These are phyloP conservation scores for Mycena amicta DNA, from an alignment of 768 basidiomycete species.

Conservation along the genomic window DNA sequence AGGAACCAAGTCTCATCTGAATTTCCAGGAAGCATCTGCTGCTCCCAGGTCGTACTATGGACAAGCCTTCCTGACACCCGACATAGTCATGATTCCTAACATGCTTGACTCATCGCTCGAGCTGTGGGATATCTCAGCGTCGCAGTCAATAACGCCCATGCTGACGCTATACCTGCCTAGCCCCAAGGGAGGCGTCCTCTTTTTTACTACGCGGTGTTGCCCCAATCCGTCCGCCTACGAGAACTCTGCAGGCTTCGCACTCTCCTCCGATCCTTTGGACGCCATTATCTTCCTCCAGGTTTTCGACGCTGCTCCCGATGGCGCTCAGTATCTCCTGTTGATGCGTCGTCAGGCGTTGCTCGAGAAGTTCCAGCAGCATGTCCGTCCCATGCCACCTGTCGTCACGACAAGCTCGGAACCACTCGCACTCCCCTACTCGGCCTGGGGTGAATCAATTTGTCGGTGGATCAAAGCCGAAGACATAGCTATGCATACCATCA, in stretches of 20 bases:
- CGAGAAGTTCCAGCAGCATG: background rate
- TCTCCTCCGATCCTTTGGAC: constrained; percentile 26
- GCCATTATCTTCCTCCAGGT: constrained; percentile 40
- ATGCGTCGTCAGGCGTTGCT: background rate
- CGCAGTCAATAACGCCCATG: constrained; percentile 13
- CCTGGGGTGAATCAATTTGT: constrained; percentile 10
- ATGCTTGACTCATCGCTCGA: constrained; percentile 25
- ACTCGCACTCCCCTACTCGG: background rate
- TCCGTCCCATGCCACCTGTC: background rate
- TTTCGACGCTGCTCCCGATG: constrained; percentile 17
- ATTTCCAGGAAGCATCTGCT: constrained; percentile 18
- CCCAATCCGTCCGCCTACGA: constrained; percentile 34
- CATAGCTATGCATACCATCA: constrained; percentile 22
- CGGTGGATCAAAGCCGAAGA: constrained; percentile 20
- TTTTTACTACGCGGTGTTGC: constrained; percentile 41
- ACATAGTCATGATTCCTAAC: constrained; percentile 30
- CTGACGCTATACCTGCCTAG: constrained; percentile 36
- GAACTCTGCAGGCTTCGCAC: constrained; percentile 21
- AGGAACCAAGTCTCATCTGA: background rate
- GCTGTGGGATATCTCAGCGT: constrained; percentile 32
- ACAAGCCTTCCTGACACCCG: constrained; percentile 27
- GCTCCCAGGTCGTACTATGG: constrained; percentile 23
- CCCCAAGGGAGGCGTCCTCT: constrained; percentile 26
- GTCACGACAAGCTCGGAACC: no score
- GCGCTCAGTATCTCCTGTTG: background rate